These are phyloP conservation scores for Penicillium sp. DNA, from an alignment of 2,329 filamentous ascomycete species.

Conservation along the genomic window DNA sequence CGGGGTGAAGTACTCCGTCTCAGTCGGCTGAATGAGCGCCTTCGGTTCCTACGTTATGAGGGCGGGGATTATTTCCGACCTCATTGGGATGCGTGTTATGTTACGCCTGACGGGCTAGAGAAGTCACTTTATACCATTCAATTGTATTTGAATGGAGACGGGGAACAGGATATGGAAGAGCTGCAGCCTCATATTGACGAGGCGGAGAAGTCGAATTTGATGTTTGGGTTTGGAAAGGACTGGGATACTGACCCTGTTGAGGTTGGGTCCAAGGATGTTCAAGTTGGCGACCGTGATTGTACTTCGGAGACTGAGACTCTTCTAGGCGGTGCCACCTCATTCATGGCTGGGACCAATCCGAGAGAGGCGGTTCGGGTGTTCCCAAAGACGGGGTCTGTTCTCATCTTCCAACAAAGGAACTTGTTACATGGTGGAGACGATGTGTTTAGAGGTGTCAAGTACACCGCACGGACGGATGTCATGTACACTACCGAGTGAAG, in stretches of 20 bases:
- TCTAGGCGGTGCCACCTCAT: constrained; percentile 55
- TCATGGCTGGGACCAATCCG: constrained; percentile 36
- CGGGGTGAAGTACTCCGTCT: constrained; percentile 38
- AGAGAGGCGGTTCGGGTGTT: constrained; percentile 41
- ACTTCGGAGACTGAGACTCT: constrained; percentile 31
- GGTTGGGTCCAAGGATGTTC: neutral
- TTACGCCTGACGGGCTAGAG: constrained; percentile 53
- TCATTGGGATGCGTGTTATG: constrained; percentile 66
- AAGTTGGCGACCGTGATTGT: neutral
- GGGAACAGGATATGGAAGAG: constrained; percentile 33
- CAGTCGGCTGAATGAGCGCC: constrained; percentile 63
- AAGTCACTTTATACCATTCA: constrained; percentile 55
- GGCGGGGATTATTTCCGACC: constrained; percentile 70
- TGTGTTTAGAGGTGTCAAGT: constrained; percentile 53
- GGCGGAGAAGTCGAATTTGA: constrained; percentile 5
- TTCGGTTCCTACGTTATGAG: constrained; percentile 72
- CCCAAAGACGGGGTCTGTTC: constrained; percentile 51
- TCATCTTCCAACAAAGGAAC: constrained; percentile 56
- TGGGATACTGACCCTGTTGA: constrained; percentile 18
- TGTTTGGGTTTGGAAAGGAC: constrained; percentile 11
- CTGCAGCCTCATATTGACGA: constrained; percentile 20
- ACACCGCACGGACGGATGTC: constrained; percentile 55
- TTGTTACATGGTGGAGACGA: constrained; percentile 56
- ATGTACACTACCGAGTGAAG: constrained; percentile 42
- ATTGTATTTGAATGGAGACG: constrained; percentile 52